Evolutionary conservation across 495 filamentous ascomycete genomes (phyloP).

Genomic region (Aspergillus conjunctus): DNA sequence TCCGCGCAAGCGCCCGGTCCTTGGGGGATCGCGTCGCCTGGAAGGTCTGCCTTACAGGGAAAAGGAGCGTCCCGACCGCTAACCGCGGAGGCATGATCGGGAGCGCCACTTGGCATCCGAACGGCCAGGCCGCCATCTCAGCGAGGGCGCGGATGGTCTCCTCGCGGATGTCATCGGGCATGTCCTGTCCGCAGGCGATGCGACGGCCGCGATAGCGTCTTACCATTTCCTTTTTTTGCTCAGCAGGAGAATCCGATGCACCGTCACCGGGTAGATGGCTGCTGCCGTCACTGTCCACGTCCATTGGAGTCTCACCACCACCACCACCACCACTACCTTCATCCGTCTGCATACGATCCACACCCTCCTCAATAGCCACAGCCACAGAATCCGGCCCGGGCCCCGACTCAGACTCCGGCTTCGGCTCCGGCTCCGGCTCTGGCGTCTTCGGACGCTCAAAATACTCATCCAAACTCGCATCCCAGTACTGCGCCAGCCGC

Average conservation of each 20-base stretch:
- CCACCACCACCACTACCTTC: conserved; percentile 10
- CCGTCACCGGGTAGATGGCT: too few species aligned
- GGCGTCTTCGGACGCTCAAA: conserved; percentile 41
- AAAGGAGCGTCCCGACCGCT: conserved; percentile 54
- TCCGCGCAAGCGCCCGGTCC: conserved; percentile 68
- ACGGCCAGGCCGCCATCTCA: conserved; percentile 78
- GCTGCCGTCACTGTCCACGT: conserved; percentile 39
- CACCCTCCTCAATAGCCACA: conserved; percentile 22
- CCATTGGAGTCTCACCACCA: conserved; percentile 32
- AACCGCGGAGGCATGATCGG: conserved; percentile 66
- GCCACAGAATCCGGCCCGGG: too few species aligned
- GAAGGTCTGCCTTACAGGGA: conserved; percentile 53
- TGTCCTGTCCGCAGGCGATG: conserved; percentile 63
- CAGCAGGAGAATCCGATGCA: not conserved
- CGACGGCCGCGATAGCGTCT: conserved; percentile 56
- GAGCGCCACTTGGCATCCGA: conserved; percentile 69
- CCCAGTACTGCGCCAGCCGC: conserved; percentile 65
- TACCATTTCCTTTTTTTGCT: conserved; percentile 23
- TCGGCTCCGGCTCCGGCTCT: conserved; percentile 17
- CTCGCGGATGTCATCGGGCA: conserved; percentile 75
- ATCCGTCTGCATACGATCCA: conserved; percentile 32
- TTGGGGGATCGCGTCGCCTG: conserved; percentile 68
- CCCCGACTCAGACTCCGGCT: conserved; percentile 25
- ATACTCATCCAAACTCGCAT: conserved; percentile 60
- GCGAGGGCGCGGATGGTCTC: conserved; percentile 70